These are phyloP conservation scores for Thinopyrum obtusiflorum DNA, from an alignment of 202 grass and related monocot species.

Conservation along the genomic window DNA sequence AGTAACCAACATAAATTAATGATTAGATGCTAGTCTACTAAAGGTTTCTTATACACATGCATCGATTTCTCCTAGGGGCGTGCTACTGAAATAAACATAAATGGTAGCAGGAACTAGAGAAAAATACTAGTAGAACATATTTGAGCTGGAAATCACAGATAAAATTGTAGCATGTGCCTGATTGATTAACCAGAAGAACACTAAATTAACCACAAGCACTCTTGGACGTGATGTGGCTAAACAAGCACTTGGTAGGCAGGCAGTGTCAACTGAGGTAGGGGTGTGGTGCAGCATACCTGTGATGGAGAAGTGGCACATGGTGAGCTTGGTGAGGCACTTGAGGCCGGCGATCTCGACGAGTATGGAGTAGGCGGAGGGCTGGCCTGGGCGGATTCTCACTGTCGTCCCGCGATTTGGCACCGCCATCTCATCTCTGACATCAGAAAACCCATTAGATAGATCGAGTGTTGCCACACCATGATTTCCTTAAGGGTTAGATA, in stretches of 20 bases:
- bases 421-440: too few relatives aligned
- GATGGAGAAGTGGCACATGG: slow-evolving; percentile 87
- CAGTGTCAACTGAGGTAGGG: not conserved
- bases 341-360: slow-evolving; percentile 65
- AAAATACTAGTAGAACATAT: too few relatives aligned
- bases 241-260: not conserved
- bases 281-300: slow-evolving; percentile 32
- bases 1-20: not conserved
- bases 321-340: slow-evolving; percentile 77
- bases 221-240: not conserved
- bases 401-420: too few relatives aligned
- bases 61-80: not conserved
- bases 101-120: too few relatives aligned
- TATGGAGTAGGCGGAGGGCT: slow-evolving; percentile 68
- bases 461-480: too few relatives aligned
- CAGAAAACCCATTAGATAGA: too few relatives aligned
- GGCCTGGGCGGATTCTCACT: slow-evolving; percentile 46
- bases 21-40: not conserved
- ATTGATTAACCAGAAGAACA: not conserved
- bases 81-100: not conserved
- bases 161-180: not conserved
- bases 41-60: not conserved
- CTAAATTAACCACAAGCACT: not conserved
- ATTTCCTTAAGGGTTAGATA: too few relatives aligned
- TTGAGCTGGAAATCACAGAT: not conserved